A percentile compares a stretch with the other conserved stretches of the same genome.
Evolutionary conservation across 805 yeast species (phyloP).

Genomic region (Candida endomychidarum): DNA sequence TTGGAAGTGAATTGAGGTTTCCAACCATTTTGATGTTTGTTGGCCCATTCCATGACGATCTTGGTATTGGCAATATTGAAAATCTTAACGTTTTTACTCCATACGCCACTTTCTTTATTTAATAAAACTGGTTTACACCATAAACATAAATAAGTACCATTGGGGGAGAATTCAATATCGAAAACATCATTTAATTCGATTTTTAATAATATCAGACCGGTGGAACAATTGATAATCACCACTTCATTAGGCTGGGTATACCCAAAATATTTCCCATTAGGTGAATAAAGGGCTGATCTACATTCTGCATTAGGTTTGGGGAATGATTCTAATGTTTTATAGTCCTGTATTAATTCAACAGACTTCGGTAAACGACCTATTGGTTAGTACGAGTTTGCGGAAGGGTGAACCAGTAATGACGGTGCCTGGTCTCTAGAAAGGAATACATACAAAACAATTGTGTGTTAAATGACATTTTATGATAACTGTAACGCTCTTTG

Average conservation of each 20-base stretch:
- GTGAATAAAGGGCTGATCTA: constrained; percentile 64
- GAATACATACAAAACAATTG: constrained; percentile 18
- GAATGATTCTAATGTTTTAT: constrained; percentile 33
- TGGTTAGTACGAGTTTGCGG: constrained; percentile 16
- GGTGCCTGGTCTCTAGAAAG: background rate
- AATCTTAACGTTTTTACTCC: constrained; percentile 76
- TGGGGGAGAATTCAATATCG: constrained; percentile 86
- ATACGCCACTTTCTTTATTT: constrained; percentile 68
- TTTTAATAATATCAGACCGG: constrained; percentile 41
- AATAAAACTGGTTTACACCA: constrained; percentile 84
- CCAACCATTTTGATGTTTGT: constrained; percentile 89
- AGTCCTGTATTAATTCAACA: constrained; percentile 50
- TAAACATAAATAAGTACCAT: constrained; percentile 75
- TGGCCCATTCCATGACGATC: constrained; percentile 61
- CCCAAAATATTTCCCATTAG: constrained; percentile 68
- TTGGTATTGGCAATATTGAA: constrained; percentile 55
- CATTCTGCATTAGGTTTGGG: constrained; percentile 48
- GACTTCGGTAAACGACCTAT: constrained; percentile 57
- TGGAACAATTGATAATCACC: constrained; percentile 47
- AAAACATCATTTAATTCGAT: constrained; percentile 66
- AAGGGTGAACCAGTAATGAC: background rate
- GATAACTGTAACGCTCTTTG: background rate
- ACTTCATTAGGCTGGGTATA: constrained; percentile 68
- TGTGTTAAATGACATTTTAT: constrained; percentile 15
- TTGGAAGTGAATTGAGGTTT: constrained; percentile 85